A percentile compares a stretch with the other conserved stretches of the same genome.
These are phyloP conservation scores for Peniophora sp. DNA, from an alignment of 1,284 basidiomycete genomes.

Conservation along the genomic window DNA sequence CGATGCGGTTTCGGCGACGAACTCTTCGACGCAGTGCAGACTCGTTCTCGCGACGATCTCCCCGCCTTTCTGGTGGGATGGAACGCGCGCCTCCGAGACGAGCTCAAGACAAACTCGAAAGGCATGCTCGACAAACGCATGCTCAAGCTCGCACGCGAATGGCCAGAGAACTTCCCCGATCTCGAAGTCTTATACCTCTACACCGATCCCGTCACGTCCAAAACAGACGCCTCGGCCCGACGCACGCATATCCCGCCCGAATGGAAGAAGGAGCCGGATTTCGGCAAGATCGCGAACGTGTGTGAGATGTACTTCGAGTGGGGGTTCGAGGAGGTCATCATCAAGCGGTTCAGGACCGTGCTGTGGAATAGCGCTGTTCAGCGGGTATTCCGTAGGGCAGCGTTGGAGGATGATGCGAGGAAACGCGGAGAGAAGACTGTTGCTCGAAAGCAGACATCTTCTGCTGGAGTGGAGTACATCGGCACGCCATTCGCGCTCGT, in stretches of 20 bases:
- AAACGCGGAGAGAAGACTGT: not conserved
- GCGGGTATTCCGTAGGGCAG: constrained; percentile 43
- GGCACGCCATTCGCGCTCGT: constrained; percentile 54
- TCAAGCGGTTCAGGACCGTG: constrained; percentile 71
- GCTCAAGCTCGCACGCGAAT: constrained; percentile 47
- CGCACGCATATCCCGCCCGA: constrained; percentile 26
- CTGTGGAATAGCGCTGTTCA: constrained; percentile 66
- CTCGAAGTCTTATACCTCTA: constrained; percentile 68
- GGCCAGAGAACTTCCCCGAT: constrained; percentile 59
- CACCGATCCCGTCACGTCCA: constrained; percentile 66
- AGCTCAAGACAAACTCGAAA: constrained; percentile 24
- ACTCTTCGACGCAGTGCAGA: constrained; percentile 56
- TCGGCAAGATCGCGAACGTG: constrained; percentile 62
- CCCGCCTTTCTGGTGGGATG: constrained; percentile 51
- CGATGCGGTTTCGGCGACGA: constrained; percentile 64
- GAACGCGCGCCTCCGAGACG: constrained; percentile 55
- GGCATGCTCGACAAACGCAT: constrained; percentile 52
- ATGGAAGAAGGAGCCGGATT: constrained; percentile 61
- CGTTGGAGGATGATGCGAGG: constrained; percentile 1
- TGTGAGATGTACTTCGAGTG: constrained; percentile 89
- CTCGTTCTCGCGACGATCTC: constrained; percentile 33
- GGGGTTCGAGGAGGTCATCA: constrained; percentile 73
- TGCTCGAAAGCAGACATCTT: not conserved
- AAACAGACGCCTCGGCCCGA: constrained; percentile 35
- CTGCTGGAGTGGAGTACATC: not conserved